phyloP scores from a whole-genome alignment of 2,329 filamentous ascomycete genomes.

The Ophiostoma ips region DNA sequence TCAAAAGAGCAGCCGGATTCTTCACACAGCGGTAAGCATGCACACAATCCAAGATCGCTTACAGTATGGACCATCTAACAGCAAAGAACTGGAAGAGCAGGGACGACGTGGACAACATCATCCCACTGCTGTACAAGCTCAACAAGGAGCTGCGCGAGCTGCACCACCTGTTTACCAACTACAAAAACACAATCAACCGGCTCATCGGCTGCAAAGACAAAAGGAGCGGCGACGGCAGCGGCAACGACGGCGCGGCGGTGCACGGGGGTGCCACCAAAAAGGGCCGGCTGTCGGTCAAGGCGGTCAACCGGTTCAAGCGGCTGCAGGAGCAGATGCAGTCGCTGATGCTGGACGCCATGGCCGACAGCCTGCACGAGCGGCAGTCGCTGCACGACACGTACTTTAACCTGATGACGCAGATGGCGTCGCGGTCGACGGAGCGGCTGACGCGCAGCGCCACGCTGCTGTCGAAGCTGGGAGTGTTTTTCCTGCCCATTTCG shows the following conservation, averaged over 20 bases:
- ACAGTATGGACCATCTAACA: constrained; percentile 3
- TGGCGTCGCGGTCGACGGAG: constrained; percentile 59
- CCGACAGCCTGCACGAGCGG: constrained; percentile 54
- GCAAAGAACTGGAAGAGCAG: constrained; percentile 15
- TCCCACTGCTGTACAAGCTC: constrained; percentile 42
- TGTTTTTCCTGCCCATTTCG: constrained; percentile 61
- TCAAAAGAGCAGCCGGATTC: neutral
- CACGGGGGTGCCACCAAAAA: constrained; percentile 11
- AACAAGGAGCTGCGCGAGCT: constrained; percentile 47
- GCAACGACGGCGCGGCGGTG: neutral
- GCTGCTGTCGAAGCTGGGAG: constrained; percentile 58
- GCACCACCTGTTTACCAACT: constrained; percentile 45
- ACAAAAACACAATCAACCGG: constrained; percentile 45
- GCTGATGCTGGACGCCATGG: constrained; percentile 47
- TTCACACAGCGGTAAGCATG: neutral
- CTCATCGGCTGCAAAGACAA: constrained; percentile 31
- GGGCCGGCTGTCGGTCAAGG: constrained; percentile 28
- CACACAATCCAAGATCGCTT: too few relatives aligned
- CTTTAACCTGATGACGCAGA: constrained; percentile 64
- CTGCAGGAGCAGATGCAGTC: constrained; percentile 44
- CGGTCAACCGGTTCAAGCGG: constrained; percentile 43
- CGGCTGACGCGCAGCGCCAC: constrained; percentile 58
- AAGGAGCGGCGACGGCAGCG: neutral
- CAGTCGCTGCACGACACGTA: constrained; percentile 59
- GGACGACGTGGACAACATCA: constrained; percentile 35